These are phyloP conservation scores for Solanum chilense DNA, from an alignment of 257 asterid species.

Conservation along the genomic window DNA sequence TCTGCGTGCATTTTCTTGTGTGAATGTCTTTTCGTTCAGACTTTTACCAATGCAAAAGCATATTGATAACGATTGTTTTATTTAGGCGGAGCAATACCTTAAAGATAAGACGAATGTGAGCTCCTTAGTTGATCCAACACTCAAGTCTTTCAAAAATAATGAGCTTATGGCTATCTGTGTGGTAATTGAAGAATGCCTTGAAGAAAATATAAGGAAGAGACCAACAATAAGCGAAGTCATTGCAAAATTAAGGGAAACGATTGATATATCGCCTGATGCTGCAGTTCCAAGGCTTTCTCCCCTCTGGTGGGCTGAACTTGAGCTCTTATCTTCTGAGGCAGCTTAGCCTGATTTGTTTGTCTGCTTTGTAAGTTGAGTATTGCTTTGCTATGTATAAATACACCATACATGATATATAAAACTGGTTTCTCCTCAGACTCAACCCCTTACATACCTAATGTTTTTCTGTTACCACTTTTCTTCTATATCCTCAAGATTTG, in stretches of 20 bases:
- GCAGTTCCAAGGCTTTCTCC: slow-evolving; percentile 89
- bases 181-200: slow-evolving; percentile 50
- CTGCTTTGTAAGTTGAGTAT: background rate
- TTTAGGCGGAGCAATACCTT: slow-evolving; percentile 51
- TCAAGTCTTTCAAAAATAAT: slow-evolving; percentile 48
- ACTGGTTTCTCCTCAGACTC: background rate
- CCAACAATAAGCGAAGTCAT: slow-evolving; percentile 51
- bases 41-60: background rate
- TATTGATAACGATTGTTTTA: background rate
- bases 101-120: slow-evolving; percentile 28
- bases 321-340: slow-evolving; percentile 75
- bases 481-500: background rate
- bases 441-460: background rate
- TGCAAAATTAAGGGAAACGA: slow-evolving; percentile 30
- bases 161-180: slow-evolving; percentile 58
- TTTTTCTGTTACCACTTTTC: background rate
- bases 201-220: slow-evolving; percentile 38
- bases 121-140: slow-evolving; percentile 49
- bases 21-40: background rate
- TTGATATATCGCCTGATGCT: slow-evolving; percentile 58
- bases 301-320: slow-evolving; percentile 99
- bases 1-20: background rate
- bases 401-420: background rate
- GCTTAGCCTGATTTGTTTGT: slow-evolving; percentile 17
- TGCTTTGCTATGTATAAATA: background rate